These are phyloP conservation scores for Pachyrhizus erosus DNA, from an alignment of 306 rosid genomes.

Conservation along the genomic window DNA sequence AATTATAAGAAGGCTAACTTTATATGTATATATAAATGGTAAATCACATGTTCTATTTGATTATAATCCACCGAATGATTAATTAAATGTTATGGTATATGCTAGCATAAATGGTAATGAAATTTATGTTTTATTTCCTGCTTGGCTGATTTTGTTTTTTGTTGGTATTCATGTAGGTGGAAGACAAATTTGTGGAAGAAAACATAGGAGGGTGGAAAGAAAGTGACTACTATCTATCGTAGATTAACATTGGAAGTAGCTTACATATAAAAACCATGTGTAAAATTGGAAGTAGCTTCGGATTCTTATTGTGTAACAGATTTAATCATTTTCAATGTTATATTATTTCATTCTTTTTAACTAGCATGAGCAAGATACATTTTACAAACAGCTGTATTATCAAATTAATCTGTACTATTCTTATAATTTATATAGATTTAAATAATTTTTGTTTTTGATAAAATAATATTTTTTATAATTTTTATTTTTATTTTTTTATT, in stretches of 20 bases:
- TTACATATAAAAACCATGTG: not conserved
- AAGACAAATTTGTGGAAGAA: conserved; percentile 48
- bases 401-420: not conserved
- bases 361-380: not conserved
- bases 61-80: not conserved
- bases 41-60: not conserved
- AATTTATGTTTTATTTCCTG: not conserved
- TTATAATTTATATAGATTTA: not conserved
- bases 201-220: conserved; percentile 82
- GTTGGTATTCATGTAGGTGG: conserved; percentile 51
- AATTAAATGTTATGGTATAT: not conserved
- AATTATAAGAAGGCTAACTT: not conserved
- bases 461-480: no score
- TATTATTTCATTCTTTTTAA: conserved; percentile 17
- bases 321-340: not conserved
- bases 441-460: no score
- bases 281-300: not conserved
- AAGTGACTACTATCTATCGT: conserved; percentile 36
- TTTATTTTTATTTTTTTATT: no score
- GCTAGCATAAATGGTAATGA: not conserved
- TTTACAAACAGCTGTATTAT: not conserved
- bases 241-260: not conserved
- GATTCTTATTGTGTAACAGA: not conserved
- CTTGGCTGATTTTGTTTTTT: conserved; percentile 23
- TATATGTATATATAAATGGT: no score